Conservation (phyloP, 1,139 yeast species). For the Protomyces macrosporus region DNA sequence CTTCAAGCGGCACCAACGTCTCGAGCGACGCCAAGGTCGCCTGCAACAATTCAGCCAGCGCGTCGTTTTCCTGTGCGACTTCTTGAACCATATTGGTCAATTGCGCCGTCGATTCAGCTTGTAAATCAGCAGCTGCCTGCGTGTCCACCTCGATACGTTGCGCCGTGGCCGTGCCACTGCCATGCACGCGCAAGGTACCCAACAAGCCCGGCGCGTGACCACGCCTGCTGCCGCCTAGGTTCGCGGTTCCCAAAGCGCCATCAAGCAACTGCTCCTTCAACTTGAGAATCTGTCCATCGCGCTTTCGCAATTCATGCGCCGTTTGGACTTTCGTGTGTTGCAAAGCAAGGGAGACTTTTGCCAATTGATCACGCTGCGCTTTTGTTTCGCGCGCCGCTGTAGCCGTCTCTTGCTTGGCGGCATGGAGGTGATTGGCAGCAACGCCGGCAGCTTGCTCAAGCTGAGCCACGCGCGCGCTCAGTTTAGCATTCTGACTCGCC, state of each 20-base stretch:
- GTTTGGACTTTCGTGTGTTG: constrained; percentile 15
- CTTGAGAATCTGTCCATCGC: constrained; percentile 14
- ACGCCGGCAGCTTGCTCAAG: constrained; percentile 16
- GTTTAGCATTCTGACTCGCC: neutral
- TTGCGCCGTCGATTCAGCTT: constrained; percentile 7
- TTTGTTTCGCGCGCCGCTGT: neutral
- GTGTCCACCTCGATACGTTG: neutral
- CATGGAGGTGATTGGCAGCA: constrained; percentile 10
- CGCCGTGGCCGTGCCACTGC: constrained; percentile 6
- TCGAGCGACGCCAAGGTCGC: constrained; percentile 13
- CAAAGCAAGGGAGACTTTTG: constrained; percentile 4
- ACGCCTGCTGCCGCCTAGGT: constrained; percentile 1
- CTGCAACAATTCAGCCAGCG: constrained; percentile 19
- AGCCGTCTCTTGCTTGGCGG: constrained; percentile 13
- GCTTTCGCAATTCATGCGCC: constrained; percentile 14
- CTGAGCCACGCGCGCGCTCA: neutral
- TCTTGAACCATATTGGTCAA: constrained; percentile 7
- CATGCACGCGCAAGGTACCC: constrained; percentile 2
- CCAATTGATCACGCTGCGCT: neutral
- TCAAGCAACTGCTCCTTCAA: constrained; percentile 21
- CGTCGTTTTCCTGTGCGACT: constrained; percentile 15
- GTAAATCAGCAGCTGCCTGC: neutral
- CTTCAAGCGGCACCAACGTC: constrained; percentile 10
- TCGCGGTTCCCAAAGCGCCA: neutral
- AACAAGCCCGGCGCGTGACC: constrained; percentile 5